These are phyloP conservation scores for Boletus rubroflammeus DNA, from an alignment of 768 basidiomycete genomes.

Conservation along the genomic window DNA sequence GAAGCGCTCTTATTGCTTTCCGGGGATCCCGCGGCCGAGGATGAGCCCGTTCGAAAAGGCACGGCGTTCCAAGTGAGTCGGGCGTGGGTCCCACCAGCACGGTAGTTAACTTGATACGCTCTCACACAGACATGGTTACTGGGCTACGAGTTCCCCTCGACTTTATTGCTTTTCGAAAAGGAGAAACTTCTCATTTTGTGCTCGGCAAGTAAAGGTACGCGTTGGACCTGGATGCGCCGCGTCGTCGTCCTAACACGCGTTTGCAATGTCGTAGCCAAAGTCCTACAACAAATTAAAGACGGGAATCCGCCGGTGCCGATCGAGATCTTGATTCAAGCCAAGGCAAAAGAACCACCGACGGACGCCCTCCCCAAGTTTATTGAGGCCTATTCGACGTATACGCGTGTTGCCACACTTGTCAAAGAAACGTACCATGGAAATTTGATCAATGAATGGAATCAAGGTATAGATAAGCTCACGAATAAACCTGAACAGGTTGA, in stretches of 20 bases:
- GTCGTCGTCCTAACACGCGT: slow-evolving; percentile 12
- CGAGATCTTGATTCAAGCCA: slow-evolving; percentile 75
- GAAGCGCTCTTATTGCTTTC: slow-evolving; percentile 71
- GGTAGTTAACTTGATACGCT: slow-evolving; percentile 2
- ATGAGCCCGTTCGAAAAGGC: slow-evolving; percentile 87
- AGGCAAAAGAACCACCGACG: slow-evolving; percentile 72
- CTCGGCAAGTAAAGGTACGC: slow-evolving; percentile 82
- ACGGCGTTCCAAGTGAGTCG: slow-evolving; percentile 81
- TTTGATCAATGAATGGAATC: slow-evolving; percentile 82
- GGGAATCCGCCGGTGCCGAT: slow-evolving; percentile 56
- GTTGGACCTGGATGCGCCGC: neutral
- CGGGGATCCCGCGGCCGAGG: slow-evolving; percentile 79
- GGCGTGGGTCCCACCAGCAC: neutral
- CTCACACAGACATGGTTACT: slow-evolving; percentile 83
- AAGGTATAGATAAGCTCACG: slow-evolving; percentile 48
- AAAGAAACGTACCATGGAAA: slow-evolving; percentile 90
- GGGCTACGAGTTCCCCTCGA: slow-evolving; percentile 97
- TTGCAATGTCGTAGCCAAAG: slow-evolving; percentile 62
- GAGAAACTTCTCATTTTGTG: slow-evolving; percentile 76
- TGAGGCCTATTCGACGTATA: slow-evolving; percentile 53
- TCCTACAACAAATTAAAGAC: slow-evolving; percentile 73
- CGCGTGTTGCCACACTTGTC: slow-evolving; percentile 66
- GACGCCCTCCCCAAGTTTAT: slow-evolving; percentile 73
- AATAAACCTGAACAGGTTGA: slow-evolving; percentile 76
- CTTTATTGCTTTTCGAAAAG: slow-evolving; percentile 79